Base-by-base conservation (phyloP, 768 basidiomycete species). In the Xanthoconium stramineum region DNA sequence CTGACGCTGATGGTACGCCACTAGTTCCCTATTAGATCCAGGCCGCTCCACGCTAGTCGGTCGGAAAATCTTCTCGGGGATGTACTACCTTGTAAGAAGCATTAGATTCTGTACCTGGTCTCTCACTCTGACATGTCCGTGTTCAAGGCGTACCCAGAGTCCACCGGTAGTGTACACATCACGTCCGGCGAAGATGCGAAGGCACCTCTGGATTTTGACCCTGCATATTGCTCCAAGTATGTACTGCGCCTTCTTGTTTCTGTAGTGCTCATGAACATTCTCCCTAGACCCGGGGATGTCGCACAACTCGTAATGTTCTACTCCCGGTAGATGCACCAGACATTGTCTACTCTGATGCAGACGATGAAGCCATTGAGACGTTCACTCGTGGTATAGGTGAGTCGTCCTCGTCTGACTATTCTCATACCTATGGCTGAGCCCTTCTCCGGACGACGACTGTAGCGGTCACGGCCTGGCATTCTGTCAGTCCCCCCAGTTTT, bases 81-180 rank as follows among this genome's bases (percentile, higher is more conserved):
- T 57, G 1, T 74, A 73, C 56, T 75, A 71, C 60, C 57, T 65
- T 29, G 78, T 79, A 53, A 57, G 72, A 33, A 11, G 0, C 24
- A 5, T 2, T 7, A 1, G n/a, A 30, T 12, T 8, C 39, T 52
- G 15, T n/a, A 2, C 1, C 8, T 24, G 15, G 13, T 28, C 3
- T 29, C 11, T 35, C 12, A 6, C 12, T 28, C 54, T 55, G 29
- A 63, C 8, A 51, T 28, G 36, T 45, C 43, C 12, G 15, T 6
- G 38, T 44, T 36, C 5, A 10, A 72, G 72, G 4, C 64, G 51
- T 82, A 85, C 61, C 82, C 83, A 12, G 69, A 67, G 12, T 78
- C 80, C 1, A 45, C 50, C 1, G 83, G 84, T 3, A 71, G 70
- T 47, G 74, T 80, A 3, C 83, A 84, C 62, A 80, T 83, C 54